These are phyloP conservation scores for Allium sativum DNA, from an alignment of 106 monocot species.

Conservation along the genomic window DNA sequence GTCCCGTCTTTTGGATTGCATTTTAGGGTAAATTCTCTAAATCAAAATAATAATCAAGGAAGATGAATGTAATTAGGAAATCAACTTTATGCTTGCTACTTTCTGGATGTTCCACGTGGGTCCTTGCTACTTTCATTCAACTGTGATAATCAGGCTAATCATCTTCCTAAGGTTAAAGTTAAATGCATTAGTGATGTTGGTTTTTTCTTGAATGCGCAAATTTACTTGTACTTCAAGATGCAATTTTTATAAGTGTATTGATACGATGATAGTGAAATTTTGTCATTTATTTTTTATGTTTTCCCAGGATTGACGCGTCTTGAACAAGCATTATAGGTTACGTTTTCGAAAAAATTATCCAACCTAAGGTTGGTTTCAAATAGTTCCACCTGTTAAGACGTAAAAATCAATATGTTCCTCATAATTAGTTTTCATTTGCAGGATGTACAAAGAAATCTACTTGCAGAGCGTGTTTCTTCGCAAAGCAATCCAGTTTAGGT, in stretches of 20 bases:
- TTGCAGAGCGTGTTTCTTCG: conserved; percentile 30
- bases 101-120: conserved; percentile 93
- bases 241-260: background rate
- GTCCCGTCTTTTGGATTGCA: no score
- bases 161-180: conserved; percentile 25
- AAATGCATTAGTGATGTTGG: conserved; percentile 97
- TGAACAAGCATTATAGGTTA: conserved; percentile 44
- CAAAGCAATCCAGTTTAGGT: conserved; percentile 31
- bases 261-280: no score
- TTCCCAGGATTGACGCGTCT: conserved; percentile 55
- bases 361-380: conserved; percentile 36
- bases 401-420: background rate
- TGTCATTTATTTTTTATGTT: background rate
- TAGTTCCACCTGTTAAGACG: background rate
- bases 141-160: conserved; percentile 48
- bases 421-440: no score
- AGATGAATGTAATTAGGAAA: no score
- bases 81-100: no score
- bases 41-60: no score
- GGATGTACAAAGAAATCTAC: conserved; percentile 40
- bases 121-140: conserved; percentile 76
- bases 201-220: conserved; percentile 86
- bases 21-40: no score
- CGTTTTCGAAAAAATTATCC: conserved; percentile 35
- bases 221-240: background rate